These are phyloP conservation scores for Populus nigra DNA, from an alignment of 345 rosid species.

Conservation along the genomic window DNA sequence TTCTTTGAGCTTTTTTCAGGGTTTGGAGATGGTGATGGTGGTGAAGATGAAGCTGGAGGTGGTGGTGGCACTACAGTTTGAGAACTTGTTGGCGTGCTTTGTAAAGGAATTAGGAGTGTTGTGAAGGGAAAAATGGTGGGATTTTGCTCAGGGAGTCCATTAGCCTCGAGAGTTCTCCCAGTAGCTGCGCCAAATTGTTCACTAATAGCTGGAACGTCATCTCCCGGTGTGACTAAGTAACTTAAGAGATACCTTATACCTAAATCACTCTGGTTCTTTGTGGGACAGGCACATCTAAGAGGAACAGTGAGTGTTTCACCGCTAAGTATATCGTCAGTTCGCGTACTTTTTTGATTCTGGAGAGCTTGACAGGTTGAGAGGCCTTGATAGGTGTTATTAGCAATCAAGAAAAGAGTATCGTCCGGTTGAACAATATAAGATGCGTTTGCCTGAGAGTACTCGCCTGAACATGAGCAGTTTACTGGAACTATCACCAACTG, in stretches of 20 bases:
- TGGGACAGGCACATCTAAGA: conserved; percentile 44
- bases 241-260: conserved; percentile 35
- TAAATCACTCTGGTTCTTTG: conserved; percentile 33
- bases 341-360: conserved; percentile 31
- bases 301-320: conserved; percentile 48
- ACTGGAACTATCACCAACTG: conserved; percentile 60
- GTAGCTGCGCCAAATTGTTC: conserved; percentile 20
- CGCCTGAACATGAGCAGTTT: conserved; percentile 65
- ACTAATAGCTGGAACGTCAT: neutral
- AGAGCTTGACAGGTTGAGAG: conserved; percentile 81
- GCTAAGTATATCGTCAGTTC: conserved; percentile 15
- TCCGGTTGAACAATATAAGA: conserved; percentile 36
- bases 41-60: conserved; percentile 24
- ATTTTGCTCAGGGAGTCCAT: conserved; percentile 8
- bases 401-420: conserved; percentile 32
- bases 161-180: conserved; percentile 30
- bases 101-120: conserved; percentile 30
- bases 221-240: conserved; percentile 14
- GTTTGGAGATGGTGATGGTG: conserved; percentile 18
- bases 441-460: conserved; percentile 50
- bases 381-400: conserved; percentile 62
- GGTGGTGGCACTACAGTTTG: conserved; percentile 30
- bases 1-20: conserved; percentile 28
- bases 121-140: conserved; percentile 24
- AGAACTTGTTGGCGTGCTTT: conserved; percentile 31